A percentile compares a stretch with the other conserved stretches of the same genome.
Evolutionary conservation across 108 stramenopile genomes (phyloP).

Genomic region (Pseudonitzschia delicatissima): DNA sequence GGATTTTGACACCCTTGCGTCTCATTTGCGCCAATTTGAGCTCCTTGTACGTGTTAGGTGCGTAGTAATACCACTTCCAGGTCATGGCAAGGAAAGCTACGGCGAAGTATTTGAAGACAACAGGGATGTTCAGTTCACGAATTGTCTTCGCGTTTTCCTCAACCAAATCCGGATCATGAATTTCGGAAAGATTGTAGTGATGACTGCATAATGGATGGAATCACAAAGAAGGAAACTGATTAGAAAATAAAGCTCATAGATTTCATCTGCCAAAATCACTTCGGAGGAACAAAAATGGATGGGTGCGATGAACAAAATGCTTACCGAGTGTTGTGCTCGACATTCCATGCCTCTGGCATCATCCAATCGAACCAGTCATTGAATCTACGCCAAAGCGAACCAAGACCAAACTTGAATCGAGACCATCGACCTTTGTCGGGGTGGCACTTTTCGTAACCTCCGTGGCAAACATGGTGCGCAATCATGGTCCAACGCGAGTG

Average conservation of each 20-base stretch:
- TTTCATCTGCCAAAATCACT: too few species aligned
- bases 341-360: conserved; percentile 78
- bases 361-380: conserved; percentile 85
- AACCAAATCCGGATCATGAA: conserved; percentile 63
- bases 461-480: conserved; percentile 77
- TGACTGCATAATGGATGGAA: conserved; percentile 26
- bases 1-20: conserved; percentile 35
- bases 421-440: conserved; percentile 53
- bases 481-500: conserved; percentile 75
- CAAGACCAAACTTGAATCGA: conserved; percentile 66
- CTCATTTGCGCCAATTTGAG: conserved; percentile 44
- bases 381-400: conserved; percentile 46
- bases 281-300: too few species aligned
- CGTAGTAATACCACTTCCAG: conserved; percentile 79
- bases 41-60: conserved; percentile 77
- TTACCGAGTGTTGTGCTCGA: conserved; percentile 57
- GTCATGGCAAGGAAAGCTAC: conserved; percentile 34
- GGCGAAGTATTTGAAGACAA: conserved; percentile 39
- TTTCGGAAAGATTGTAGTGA: conserved; percentile 65
- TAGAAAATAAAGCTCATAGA: too few species aligned
- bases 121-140: conserved; percentile 37
- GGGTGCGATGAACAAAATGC: neutral
- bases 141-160: conserved; percentile 51
- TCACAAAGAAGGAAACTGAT: neutral
- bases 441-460: conserved; percentile 65